Percentiles rank a stretch among this genome's conserved stretches.
phyloP scores from a whole-genome alignment of 257 asterid species.

The Misopates orontium region DNA sequence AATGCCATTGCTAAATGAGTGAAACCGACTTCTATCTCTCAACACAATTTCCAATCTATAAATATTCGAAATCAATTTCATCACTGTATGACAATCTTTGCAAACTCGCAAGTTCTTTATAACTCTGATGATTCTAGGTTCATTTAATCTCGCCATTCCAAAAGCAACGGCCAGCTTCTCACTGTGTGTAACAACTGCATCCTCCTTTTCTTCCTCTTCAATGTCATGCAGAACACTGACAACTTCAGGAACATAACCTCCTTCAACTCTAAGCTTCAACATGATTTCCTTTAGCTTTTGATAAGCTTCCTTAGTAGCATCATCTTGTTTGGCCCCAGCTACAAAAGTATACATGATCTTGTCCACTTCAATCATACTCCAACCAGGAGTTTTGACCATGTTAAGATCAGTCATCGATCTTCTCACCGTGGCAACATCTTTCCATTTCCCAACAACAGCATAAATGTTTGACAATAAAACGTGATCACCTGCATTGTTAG shows the following conservation, averaged over 20 bases:
- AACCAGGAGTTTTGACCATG: slow-evolving; percentile 63
- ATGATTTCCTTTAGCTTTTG: slow-evolving; percentile 54
- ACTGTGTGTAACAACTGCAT: slow-evolving; percentile 54
- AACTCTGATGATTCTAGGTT: slow-evolving; percentile 44
- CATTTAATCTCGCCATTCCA: slow-evolving; percentile 47
- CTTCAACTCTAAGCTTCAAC: slow-evolving; percentile 48
- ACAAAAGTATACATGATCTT: slow-evolving; percentile 50
- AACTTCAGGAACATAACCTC: slow-evolving; percentile 58
- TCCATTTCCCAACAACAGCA: slow-evolving; percentile 79
- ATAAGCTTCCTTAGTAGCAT: slow-evolving; percentile 45
- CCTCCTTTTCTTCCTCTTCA: slow-evolving; percentile 75
- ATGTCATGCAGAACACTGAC: slow-evolving; percentile 54
- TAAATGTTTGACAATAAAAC: slow-evolving; percentile 75
- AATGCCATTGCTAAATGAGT: slow-evolving; percentile 49
- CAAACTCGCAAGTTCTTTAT: slow-evolving; percentile 81
- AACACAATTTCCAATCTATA: slow-evolving; percentile 52
- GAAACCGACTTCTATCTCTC: slow-evolving; percentile 76
- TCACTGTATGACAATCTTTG: slow-evolving; percentile 66
- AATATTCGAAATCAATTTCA: slow-evolving; percentile 64
- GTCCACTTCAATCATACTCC: slow-evolving; percentile 75
- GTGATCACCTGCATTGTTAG: slow-evolving; percentile 62
- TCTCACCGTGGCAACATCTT: slow-evolving; percentile 54
- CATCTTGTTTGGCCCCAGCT: slow-evolving; percentile 43
- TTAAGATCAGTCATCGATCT: slow-evolving; percentile 59
- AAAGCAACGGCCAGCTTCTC: slow-evolving; percentile 80